A percentile compares a stretch with the other conserved stretches of the same genome.
Conservation (phyloP, 805 yeast genomes). For the Candida coleopterorum region DNA sequence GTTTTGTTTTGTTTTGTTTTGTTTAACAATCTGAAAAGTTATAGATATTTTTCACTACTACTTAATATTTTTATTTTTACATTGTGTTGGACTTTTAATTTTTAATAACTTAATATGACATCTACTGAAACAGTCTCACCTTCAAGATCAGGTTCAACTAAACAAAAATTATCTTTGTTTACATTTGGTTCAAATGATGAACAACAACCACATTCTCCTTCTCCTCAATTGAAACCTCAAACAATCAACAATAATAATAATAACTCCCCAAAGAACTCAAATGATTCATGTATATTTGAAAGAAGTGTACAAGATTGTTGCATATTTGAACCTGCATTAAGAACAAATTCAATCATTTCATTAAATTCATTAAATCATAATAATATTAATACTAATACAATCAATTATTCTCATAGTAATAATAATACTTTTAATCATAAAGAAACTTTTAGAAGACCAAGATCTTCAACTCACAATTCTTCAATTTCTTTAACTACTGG, state of each 20-base stretch:
- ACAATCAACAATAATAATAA: neutral
- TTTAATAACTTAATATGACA: no score
- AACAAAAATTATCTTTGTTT: conserved; percentile 17
- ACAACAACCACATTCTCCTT: neutral
- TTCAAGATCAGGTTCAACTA: conserved; percentile 9
- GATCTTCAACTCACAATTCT: conserved; percentile 19
- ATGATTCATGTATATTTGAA: conserved; percentile 31
- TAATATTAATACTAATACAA: neutral
- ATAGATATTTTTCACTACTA: no score
- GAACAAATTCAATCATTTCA: conserved; percentile 9
- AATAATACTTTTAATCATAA: neutral
- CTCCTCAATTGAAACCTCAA: neutral
- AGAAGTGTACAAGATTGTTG: conserved; percentile 36
- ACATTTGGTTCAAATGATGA: conserved; percentile 13
- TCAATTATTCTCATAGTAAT: neutral
- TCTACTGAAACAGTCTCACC: conserved; percentile 3
- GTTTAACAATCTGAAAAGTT: no score
- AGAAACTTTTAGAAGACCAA: conserved; percentile 13
- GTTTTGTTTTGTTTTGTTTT: no score
- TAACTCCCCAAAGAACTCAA: conserved; percentile 7
- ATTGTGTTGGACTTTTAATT: no score
- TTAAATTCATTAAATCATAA: neutral
- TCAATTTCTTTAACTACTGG: conserved; percentile 22
- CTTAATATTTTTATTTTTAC: no score
- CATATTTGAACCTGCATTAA: conserved; percentile 10